Evolutionary conservation across 2,329 filamentous ascomycete species (phyloP), one percentile per base, ranked within the genome.

Genomic region (Helotiales sp.): DNA sequence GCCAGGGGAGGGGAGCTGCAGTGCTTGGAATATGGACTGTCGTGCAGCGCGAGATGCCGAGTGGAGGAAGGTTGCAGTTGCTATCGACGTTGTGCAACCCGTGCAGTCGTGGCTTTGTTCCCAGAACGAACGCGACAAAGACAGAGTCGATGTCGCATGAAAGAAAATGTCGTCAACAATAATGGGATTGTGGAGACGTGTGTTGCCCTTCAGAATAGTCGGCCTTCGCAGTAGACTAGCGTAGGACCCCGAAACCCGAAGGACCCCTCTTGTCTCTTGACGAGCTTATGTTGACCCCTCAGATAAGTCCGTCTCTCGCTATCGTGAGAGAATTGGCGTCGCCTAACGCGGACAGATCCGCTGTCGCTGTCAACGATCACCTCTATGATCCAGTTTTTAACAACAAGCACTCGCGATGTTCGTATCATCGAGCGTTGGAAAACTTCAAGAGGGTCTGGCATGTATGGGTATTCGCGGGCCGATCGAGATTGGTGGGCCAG

Each of bases 271-370:
- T n/a, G n/a, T n/a, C n/a, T n/a, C n/a, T n/a, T n/a, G n/a, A n/a
- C n/a, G n/a, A n/a, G n/a, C n/a, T n/a, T 44, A 25, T 44, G 13
- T 15, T 19, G 22, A 44, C 40, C 40, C 22, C 40, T 44, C 40
- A 27, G n/a, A 44, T 44, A 25, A n/a, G n/a, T n/a, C n/a, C n/a
- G 40, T 44, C 22, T 24, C 40, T 27, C 40, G 15, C 40, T 40
- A 40, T 40, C 36, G 36, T 40, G 36, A 19, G 19, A 40, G 36
- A 9, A 19, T 15, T 40, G 22, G 22, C 40, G 15, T 44, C 40
- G 40, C 46, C 46, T 30, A 48, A 48, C 46, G 46, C 46, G 46
- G 46, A 27, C 29, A 33, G 25, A 30, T 30, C 46, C 46, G 46
- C 27, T n/a, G 4, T 10, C n/a, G 31, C n/a, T 13, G 31, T 12